Percentiles rank a stretch among this genome's conserved stretches.
These are phyloP conservation scores for Coemansia sp. DNA, from an alignment of 192 early-diverging fungal species.

Conservation along the genomic window DNA sequence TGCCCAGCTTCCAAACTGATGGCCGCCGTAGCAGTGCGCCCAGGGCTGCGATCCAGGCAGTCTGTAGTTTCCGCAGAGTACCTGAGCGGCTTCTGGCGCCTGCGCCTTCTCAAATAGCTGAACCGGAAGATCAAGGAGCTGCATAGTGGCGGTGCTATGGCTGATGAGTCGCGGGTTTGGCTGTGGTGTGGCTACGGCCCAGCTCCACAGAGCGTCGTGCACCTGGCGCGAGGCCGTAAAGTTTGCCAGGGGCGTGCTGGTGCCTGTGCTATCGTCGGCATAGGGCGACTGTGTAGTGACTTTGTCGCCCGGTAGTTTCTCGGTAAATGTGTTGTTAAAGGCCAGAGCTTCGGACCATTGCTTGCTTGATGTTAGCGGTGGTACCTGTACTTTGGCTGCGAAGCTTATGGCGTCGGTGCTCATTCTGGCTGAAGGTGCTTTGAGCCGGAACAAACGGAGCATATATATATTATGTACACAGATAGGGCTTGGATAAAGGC, in stretches of 20 bases:
- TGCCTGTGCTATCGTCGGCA: neutral
- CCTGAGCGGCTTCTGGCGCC: conserved; percentile 20
- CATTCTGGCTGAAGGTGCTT: no score
- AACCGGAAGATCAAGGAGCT: conserved; percentile 12
- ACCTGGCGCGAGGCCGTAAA: conserved; percentile 24
- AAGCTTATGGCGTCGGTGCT: no score
- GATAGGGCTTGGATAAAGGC: no score
- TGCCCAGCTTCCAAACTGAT: conserved; percentile 67
- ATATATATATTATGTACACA: no score
- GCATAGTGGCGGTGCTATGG: conserved; percentile 14
- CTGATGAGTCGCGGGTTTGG: conserved; percentile 17
- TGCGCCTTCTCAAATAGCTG: conserved; percentile 6
- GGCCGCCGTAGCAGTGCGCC: conserved; percentile 69
- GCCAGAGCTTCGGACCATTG: neutral
- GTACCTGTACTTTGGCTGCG: no score
- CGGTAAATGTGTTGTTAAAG: conserved; percentile 14
- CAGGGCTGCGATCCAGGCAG: conserved; percentile 55
- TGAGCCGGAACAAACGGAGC: no score
- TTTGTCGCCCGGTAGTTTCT: conserved; percentile 28
- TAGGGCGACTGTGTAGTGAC: conserved; percentile 9
- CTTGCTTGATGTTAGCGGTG: no score
- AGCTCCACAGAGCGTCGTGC: conserved; percentile 30
- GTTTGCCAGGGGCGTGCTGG: neutral
- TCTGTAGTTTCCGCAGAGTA: conserved; percentile 45
- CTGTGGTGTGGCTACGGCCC: conserved; percentile 15